Conservation (phyloP, 192 early-diverging fungal genomes). For the Coemansia umbellata region DNA sequence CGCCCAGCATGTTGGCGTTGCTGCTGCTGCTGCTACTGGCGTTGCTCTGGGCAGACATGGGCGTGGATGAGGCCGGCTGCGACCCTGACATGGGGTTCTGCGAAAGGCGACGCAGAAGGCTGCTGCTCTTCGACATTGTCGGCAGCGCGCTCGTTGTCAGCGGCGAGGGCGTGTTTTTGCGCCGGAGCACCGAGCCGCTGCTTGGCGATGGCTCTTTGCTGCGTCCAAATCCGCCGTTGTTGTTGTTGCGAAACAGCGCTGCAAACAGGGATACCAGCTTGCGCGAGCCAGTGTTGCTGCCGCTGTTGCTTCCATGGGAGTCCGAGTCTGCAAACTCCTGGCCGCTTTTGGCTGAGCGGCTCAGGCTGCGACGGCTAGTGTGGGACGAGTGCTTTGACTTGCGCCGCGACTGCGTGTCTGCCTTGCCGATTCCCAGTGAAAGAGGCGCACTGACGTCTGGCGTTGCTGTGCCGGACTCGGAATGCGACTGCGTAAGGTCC, state of each 20-base stretch:
- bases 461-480: conserved; percentile 40
- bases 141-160: conserved; percentile 26
- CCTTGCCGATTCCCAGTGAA: conserved; percentile 15
- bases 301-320: conserved; percentile 18
- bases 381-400: conserved; percentile 47
- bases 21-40: conserved; percentile 5
- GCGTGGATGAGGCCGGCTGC: conserved; percentile 2
- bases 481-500: conserved; percentile 36
- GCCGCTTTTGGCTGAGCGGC: conserved; percentile 18
- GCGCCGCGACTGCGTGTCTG: conserved; percentile 22
- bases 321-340: conserved; percentile 15
- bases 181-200: conserved; percentile 27
- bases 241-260: conserved; percentile 56
- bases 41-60: neutral
- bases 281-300: conserved; percentile 38
- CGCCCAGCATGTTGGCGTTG: neutral
- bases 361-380: conserved; percentile 46
- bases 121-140: conserved; percentile 18
- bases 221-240: conserved; percentile 13
- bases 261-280: conserved; percentile 73
- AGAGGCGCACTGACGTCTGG: conserved; percentile 18
- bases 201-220: conserved; percentile 14
- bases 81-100: conserved; percentile 2
- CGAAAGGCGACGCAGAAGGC: conserved; percentile 22
- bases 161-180: conserved; percentile 37